Base-by-base conservation (phyloP, 2,329 filamentous ascomycete species). In the Penicillium crustosum region DNA sequence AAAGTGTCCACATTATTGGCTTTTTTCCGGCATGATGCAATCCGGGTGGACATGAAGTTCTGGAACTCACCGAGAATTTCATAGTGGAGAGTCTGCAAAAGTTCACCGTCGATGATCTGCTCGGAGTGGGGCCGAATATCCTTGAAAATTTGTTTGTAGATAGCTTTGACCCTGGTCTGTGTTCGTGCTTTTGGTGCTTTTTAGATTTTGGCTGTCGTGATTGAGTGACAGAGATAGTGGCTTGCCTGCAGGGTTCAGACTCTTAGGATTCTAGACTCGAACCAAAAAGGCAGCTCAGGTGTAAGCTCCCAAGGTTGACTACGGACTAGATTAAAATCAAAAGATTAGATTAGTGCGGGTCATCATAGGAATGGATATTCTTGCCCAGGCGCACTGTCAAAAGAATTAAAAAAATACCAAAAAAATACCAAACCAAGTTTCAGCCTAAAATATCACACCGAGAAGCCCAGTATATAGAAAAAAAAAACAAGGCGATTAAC, bases 71-170 rank as follows among this genome's bases (percentile, higher is more conserved):
- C 13, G 48, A 29, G 12, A 50, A 50, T 50, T 50, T 29, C 21
- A 15, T 25, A 50, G 44, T 55, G 53, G 53, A 50, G 27, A 13
- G 13, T 33, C 43, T 55, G 39, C 19, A 44, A 55, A 55, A 45
- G 31, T 44, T 43, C 47, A 55, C 38, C 49, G 49, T 51, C 38
- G 38, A 29, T 54, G 42, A 55, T 51, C 47, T 55, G 15, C 53
- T 42, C 35, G 5, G n/a, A 12, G 50, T 53, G 50, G 50, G 50
- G 39, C 39, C 45, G 45, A 41, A 33, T 33, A 54, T 25, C 23
- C n/a, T 51, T 31, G 38, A 55, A 55, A 27, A 10, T 10, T 13
- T 33, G 35, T 36, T 21, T 12, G 38, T 19, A 23, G 23, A 13
- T 36, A 48, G 23, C 15, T 53, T 44, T 39, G 49, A 44, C 29